Evolutionary conservation across 108 stramenopile species (phyloP).

Genomic region (Seminavis robusta): DNA sequence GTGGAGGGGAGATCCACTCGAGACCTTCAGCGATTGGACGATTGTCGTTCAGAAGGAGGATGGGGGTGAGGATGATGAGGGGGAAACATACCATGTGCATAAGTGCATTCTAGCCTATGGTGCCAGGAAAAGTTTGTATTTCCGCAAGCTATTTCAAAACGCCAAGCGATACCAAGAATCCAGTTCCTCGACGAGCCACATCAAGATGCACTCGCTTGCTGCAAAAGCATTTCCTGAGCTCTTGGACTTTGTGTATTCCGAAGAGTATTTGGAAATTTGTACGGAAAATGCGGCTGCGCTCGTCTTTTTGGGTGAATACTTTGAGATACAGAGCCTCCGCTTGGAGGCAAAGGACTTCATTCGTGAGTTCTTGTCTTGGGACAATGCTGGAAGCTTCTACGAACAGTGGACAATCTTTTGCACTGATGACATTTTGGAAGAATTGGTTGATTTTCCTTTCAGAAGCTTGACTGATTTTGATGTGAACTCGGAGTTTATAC

Average conservation of each 20-base stretch:
- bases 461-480: background rate
- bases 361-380: too few species aligned
- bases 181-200: constrained; percentile 30
- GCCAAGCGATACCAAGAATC: background rate
- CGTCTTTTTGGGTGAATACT: background rate
- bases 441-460: background rate
- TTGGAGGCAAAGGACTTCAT: too few species aligned
- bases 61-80: constrained; percentile 30
- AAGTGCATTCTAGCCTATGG: constrained; percentile 30
- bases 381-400: too few species aligned
- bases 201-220: constrained; percentile 42
- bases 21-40: constrained; percentile 38
- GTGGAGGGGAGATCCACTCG: constrained; percentile 37
- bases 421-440: too few species aligned
- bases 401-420: too few species aligned
- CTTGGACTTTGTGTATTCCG: constrained; percentile 45
- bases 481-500: too few species aligned
- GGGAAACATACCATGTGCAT: constrained; percentile 44
- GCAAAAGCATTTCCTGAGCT: constrained; percentile 36
- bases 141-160: constrained; percentile 20
- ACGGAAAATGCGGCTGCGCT: constrained; percentile 2
- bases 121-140: constrained; percentile 26
- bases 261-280: background rate
- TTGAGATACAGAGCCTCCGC: background rate
- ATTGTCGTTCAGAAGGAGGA: constrained; percentile 40